These are phyloP conservation scores for Podaxis sp. DNA, from an alignment of 768 basidiomycete species.

Conservation along the genomic window DNA sequence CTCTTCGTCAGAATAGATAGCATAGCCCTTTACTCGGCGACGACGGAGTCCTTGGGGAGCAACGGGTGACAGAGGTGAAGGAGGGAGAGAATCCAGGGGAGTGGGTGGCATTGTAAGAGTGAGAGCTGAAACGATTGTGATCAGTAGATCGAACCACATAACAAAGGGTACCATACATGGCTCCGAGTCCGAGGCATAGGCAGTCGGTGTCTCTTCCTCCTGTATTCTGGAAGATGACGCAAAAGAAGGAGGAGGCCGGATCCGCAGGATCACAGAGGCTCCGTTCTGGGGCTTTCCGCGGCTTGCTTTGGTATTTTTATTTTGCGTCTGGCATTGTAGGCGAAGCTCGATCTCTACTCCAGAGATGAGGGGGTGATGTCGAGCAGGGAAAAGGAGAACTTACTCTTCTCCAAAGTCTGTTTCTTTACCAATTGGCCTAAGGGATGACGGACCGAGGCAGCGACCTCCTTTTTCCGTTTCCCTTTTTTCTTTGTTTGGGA, in stretches of 20 bases:
- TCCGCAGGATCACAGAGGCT: constrained; percentile 23
- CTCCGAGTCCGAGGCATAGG: constrained; percentile 1
- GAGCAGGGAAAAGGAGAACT: constrained; percentile 15
- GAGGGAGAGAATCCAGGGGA: constrained; percentile 11
- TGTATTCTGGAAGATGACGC: not conserved
- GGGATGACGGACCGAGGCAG: constrained; percentile 37
- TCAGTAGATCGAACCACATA: not conserved
- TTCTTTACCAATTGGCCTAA: constrained; percentile 50
- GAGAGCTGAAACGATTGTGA: not conserved
- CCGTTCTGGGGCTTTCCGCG: constrained; percentile 40
- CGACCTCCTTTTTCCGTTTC: constrained; percentile 53
- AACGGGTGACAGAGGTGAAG: constrained; percentile 11
- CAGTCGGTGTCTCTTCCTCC: not conserved
- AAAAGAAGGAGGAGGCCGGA: constrained; percentile 16
- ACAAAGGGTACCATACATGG: not conserved
- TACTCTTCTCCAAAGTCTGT: constrained; percentile 43
- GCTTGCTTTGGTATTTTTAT: constrained; percentile 25
- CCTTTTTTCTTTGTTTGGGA: constrained; percentile 61
- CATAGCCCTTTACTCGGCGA: constrained; percentile 34
- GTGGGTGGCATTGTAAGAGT: constrained; percentile 4
- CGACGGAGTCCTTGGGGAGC: constrained; percentile 19
- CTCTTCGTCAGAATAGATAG: constrained; percentile 39
- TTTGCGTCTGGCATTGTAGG: constrained; percentile 35
- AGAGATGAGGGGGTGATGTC: constrained; percentile 2
- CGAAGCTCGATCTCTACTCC: constrained; percentile 37